Percentiles rank a stretch among this genome's conserved stretches.
phyloP scores from a whole-genome alignment of 768 basidiomycete species.

The Lactifluus pinguis region DNA sequence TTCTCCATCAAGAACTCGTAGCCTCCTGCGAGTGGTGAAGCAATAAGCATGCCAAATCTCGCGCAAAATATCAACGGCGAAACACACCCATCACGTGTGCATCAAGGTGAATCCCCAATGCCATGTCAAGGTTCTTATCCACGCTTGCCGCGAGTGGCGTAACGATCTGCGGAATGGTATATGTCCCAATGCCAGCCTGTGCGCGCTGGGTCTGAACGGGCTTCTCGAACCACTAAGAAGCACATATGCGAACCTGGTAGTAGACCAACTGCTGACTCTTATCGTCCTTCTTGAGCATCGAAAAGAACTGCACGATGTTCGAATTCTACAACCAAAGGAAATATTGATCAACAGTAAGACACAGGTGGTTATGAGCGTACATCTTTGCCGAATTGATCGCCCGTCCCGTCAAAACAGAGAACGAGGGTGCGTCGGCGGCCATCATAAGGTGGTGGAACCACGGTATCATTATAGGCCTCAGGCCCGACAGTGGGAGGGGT shows the following conservation, averaged over 20 bases:
- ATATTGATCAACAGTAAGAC: not conserved
- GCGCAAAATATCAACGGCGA: not conserved
- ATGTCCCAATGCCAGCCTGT: conserved; percentile 67
- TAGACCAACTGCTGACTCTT: conserved; percentile 56
- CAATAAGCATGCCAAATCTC: not conserved
- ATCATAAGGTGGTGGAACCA: conserved; percentile 20
- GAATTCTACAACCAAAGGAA: conserved; percentile 42
- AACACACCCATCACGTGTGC: conserved; percentile 60
- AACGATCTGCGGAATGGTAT: conserved; percentile 52
- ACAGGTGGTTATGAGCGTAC: conserved; percentile 29
- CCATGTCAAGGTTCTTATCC: conserved; percentile 47
- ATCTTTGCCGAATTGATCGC: conserved; percentile 60
- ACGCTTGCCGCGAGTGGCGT: conserved; percentile 48
- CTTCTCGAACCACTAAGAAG: not conserved
- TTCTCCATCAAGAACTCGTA: conserved; percentile 78
- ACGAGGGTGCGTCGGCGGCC: conserved; percentile 40
- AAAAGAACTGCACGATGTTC: conserved; percentile 60
- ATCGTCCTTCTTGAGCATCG: conserved; percentile 62
- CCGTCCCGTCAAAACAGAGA: conserved; percentile 60
- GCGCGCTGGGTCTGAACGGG: not conserved
- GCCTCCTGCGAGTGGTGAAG: conserved; percentile 37
- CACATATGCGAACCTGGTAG: conserved; percentile 44
- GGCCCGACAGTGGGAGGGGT: conserved; percentile 1
- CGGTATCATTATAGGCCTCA: not conserved
- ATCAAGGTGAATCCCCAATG: conserved; percentile 53